phyloP scores from a whole-genome alignment of 352 stramenopile species.

The Phytophthora cactorum region DNA sequence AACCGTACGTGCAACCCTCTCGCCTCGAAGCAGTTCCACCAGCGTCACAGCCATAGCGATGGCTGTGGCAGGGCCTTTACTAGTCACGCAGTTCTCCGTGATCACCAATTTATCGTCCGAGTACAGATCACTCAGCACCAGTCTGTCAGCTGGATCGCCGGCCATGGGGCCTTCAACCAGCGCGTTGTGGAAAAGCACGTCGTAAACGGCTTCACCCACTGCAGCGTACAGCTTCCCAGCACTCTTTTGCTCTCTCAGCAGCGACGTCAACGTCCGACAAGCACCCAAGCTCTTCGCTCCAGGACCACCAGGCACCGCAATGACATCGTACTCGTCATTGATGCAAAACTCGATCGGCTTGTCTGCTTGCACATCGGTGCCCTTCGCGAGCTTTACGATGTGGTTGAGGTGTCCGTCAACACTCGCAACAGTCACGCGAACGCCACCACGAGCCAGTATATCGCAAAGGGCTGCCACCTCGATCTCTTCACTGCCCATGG shows the following conservation, averaged over 20 bases:
- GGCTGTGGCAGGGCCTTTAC: slow-evolving; percentile 60
- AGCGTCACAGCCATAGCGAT: slow-evolving; percentile 63
- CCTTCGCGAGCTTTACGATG: slow-evolving; percentile 61
- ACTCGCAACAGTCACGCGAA: slow-evolving; percentile 68
- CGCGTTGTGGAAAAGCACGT: slow-evolving; percentile 64
- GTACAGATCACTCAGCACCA: slow-evolving; percentile 55
- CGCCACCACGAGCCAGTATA: slow-evolving; percentile 61
- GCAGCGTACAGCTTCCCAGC: slow-evolving; percentile 56
- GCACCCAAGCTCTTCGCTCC: slow-evolving; percentile 57
- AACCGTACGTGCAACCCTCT: slow-evolving; percentile 41
- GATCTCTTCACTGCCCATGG: slow-evolving; percentile 68
- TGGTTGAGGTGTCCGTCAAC: slow-evolving; percentile 56
- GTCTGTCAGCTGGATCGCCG: slow-evolving; percentile 42
- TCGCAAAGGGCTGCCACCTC: slow-evolving; percentile 59
- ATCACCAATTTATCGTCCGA: slow-evolving; percentile 60
- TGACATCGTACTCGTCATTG: slow-evolving; percentile 65
- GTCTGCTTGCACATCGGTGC: slow-evolving; percentile 64
- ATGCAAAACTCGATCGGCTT: slow-evolving; percentile 68
- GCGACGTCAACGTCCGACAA: slow-evolving; percentile 43
- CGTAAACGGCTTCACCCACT: slow-evolving; percentile 56
- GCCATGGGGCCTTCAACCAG: slow-evolving; percentile 57
- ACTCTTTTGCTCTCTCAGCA: slow-evolving; percentile 63
- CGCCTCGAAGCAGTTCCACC: slow-evolving; percentile 64
- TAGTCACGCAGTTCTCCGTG: slow-evolving; percentile 70
- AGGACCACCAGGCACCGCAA: slow-evolving; percentile 65